Percentiles rank a stretch among this genome's conserved stretches.
These are phyloP conservation scores for Sporisorium sorghi DNA, from an alignment of 1,284 basidiomycete genomes.

Conservation along the genomic window DNA sequence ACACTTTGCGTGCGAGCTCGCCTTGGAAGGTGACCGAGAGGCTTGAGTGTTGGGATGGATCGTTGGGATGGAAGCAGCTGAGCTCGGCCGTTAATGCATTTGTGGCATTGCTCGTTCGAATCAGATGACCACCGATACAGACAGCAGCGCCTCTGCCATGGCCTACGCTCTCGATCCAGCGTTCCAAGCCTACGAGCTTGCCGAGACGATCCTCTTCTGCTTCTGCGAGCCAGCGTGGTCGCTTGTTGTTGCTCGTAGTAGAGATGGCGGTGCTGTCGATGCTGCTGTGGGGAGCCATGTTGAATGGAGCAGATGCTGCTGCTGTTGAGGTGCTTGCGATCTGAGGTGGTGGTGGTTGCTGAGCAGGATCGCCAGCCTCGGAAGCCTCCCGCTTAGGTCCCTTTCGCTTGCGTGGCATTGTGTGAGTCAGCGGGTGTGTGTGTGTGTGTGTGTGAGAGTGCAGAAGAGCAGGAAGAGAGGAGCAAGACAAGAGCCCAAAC, in stretches of 20 bases:
- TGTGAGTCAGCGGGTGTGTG: too few relatives aligned
- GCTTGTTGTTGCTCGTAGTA: slow-evolving; percentile 8
- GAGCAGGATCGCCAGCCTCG: slow-evolving; percentile 12
- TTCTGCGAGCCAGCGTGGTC: slow-evolving; percentile 17
- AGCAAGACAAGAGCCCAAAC: not conserved
- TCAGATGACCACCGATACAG: slow-evolving; percentile 31
- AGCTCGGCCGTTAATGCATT: slow-evolving; percentile 12
- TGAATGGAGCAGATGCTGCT: not conserved
- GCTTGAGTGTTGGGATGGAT: slow-evolving; percentile 2
- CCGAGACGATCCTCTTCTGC: slow-evolving; percentile 45
- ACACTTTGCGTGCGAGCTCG: slow-evolving; percentile 21
- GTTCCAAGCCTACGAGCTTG: slow-evolving; percentile 28
- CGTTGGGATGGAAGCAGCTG: slow-evolving; percentile 15
- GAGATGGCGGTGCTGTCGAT: not conserved
- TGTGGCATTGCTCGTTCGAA: not conserved
- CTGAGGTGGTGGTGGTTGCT: slow-evolving; percentile 1
- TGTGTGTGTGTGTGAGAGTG: too few relatives aligned
- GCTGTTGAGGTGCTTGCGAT: not conserved
- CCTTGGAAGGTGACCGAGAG: slow-evolving; percentile 14
- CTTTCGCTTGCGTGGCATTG: slow-evolving; percentile 48
- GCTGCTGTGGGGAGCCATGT: not conserved
- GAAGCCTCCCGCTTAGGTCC: slow-evolving; percentile 39
- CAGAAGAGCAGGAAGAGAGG: not conserved
- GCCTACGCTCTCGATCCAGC: slow-evolving; percentile 34
- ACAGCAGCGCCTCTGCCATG: slow-evolving; percentile 50